Conservation (phyloP, 352 stramenopile species). For the Globisporangium spinosum region DNA sequence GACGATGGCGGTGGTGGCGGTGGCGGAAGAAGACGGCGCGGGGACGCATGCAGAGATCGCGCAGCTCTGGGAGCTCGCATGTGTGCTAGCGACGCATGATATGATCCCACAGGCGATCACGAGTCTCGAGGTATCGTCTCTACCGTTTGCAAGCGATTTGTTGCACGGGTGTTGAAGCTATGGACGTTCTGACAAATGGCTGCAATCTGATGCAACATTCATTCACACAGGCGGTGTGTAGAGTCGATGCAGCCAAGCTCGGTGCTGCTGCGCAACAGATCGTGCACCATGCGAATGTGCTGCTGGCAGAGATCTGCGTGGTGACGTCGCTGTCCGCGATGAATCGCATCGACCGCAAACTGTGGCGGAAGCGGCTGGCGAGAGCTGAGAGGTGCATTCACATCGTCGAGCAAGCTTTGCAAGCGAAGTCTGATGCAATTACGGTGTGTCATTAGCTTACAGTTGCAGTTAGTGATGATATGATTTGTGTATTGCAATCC, state of each 20-base stretch:
- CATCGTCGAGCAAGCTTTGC: conserved; percentile 24
- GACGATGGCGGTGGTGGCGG: background rate
- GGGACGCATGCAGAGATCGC: conserved; percentile 22
- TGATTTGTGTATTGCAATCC: background rate
- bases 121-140: conserved; percentile 46
- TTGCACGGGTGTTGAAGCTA: background rate
- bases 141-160: conserved; percentile 2
- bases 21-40: background rate
- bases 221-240: conserved; percentile 30
- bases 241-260: conserved; percentile 10
- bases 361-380: conserved; percentile 48
- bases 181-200: background rate
- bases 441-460: background rate
- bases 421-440: conserved; percentile 10
- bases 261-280: conserved; percentile 21
- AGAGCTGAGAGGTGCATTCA: conserved; percentile 44
- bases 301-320: conserved; percentile 60
- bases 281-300: conserved; percentile 31
- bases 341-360: conserved; percentile 41
- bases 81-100: conserved; percentile 36
- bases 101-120: conserved; percentile 33
- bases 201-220: conserved; percentile 1
- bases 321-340: conserved; percentile 33
- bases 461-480: background rate
- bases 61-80: conserved; percentile 67